These are phyloP conservation scores for Phaeosphaeria sp. DNA, from an alignment of 2,329 filamentous ascomycete genomes.

Conservation along the genomic window DNA sequence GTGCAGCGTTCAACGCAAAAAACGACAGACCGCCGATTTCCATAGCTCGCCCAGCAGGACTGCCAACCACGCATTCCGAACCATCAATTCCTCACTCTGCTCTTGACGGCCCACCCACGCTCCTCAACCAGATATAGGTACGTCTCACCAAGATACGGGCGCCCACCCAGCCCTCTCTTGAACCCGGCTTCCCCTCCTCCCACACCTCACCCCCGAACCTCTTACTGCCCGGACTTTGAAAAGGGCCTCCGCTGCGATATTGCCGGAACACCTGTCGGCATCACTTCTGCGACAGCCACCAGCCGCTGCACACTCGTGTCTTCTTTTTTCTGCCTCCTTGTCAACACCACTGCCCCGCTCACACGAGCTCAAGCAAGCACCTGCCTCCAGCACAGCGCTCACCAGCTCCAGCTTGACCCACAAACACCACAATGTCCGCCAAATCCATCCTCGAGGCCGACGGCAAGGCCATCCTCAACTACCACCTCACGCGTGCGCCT, in stretches of 20 bases:
- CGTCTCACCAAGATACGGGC: slow-evolving; percentile 28
- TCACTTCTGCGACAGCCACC: slow-evolving; percentile 1
- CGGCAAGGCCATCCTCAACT: slow-evolving; percentile 99
- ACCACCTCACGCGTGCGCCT: slow-evolving; percentile 96
- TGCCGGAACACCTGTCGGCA: slow-evolving; percentile 24
- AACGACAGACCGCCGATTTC: slow-evolving; percentile 43
- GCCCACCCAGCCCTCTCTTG: slow-evolving; percentile 10
- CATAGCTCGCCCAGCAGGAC: slow-evolving; percentile 13
- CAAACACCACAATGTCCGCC: slow-evolving; percentile 76
- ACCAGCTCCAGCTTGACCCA: slow-evolving; percentile 30
- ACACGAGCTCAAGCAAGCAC: slow-evolving; percentile 15
- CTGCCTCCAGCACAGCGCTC: slow-evolving; percentile 24
- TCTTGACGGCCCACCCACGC: slow-evolving; percentile 15
- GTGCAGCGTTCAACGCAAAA: slow-evolving; percentile 43
- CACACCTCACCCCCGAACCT: slow-evolving; percentile 22
- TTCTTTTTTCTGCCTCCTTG: background rate
- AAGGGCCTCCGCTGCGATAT: slow-evolving; percentile 15
- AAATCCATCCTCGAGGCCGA: slow-evolving; percentile 99
- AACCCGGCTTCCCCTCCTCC: slow-evolving; percentile 29
- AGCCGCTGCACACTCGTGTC: background rate
- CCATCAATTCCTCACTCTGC: slow-evolving; percentile 17
- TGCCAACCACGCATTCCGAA: slow-evolving; percentile 26
- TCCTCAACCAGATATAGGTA: slow-evolving; percentile 44
- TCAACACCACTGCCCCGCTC: slow-evolving; percentile 6
- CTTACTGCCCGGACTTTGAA: slow-evolving; percentile 18